Evolutionary conservation across 2,329 filamentous ascomycete species (phyloP).

Genomic region (Fusarium drepaniforme): DNA sequence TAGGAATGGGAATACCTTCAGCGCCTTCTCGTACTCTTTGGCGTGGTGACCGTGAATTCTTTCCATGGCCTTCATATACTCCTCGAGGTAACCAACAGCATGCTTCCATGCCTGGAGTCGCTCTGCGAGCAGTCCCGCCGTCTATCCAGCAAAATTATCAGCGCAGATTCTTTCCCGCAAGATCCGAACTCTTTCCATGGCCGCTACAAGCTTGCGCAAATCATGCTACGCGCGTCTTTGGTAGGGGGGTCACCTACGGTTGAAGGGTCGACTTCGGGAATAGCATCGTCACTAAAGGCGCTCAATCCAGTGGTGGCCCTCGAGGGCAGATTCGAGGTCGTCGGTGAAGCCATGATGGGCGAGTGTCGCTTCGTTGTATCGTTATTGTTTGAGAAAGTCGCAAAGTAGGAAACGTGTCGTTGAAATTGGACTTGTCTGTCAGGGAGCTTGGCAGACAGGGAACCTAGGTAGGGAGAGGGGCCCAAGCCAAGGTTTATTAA

Average conservation of each 20-base stretch:
- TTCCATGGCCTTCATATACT: slow-evolving; percentile 87
- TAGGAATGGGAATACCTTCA: slow-evolving; percentile 71
- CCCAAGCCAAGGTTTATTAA: neutral
- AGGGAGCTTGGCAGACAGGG: slow-evolving; percentile 35
- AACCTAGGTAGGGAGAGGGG: slow-evolving; percentile 17
- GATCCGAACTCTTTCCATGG: neutral
- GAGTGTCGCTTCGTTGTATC: slow-evolving; percentile 1
- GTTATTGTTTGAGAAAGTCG: neutral
- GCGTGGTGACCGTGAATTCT: slow-evolving; percentile 87
- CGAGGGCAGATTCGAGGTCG: slow-evolving; percentile 54
- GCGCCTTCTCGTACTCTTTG: slow-evolving; percentile 94
- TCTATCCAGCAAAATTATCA: slow-evolving; percentile 58
- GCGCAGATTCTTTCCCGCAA: neutral
- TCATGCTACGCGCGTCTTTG: neutral
- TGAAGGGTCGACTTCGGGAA: slow-evolving; percentile 69
- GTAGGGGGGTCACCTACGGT: slow-evolving; percentile 58
- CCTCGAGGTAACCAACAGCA: slow-evolving; percentile 89
- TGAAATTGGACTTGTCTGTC: slow-evolving; percentile 30
- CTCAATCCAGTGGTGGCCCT: slow-evolving; percentile 61
- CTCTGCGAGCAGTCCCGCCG: slow-evolving; percentile 85
- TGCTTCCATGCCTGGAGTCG: slow-evolving; percentile 97
- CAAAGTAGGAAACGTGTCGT: slow-evolving; percentile 20
- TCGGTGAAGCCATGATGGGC: slow-evolving; percentile 48
- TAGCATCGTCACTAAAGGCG: slow-evolving; percentile 66
- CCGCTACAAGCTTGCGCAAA: neutral